Conservation (phyloP, 768 basidiomycete species). For the Termitomyces sp. region DNA sequence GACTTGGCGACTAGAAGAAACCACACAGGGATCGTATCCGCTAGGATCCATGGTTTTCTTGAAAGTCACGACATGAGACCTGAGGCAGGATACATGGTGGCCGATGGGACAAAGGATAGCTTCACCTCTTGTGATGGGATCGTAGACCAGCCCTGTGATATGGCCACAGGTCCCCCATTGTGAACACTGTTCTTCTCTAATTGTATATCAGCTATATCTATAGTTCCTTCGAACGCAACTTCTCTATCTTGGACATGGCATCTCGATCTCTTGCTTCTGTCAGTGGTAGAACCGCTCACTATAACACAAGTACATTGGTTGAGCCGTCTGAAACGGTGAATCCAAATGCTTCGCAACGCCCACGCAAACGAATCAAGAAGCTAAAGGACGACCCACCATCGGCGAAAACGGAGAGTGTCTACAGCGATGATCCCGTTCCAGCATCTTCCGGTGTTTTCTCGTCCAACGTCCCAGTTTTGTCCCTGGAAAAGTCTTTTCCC, state of each 20-base stretch:
- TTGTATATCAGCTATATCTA: not conserved
- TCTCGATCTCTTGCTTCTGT: conserved; percentile 8
- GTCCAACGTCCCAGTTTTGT: conserved; percentile 16
- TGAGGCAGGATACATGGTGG: not conserved
- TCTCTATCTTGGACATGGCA: not conserved
- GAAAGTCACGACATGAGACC: not conserved
- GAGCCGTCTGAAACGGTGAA: not conserved
- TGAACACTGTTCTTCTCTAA: not conserved
- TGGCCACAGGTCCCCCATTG: not conserved
- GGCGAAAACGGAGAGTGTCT: conserved; percentile 18
- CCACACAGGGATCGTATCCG: not conserved
- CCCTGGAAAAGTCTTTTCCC: conserved; percentile 30
- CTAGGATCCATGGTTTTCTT: not conserved
- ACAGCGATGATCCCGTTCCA: conserved; percentile 21
- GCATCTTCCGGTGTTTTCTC: conserved; percentile 15
- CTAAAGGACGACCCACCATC: conserved; percentile 4
- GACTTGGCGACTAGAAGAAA: not conserved
- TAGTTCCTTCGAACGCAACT: not conserved
- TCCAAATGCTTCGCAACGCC: not conserved
- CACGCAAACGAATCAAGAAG: conserved; percentile 8
- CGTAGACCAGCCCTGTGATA: not conserved
- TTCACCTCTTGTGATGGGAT: not conserved
- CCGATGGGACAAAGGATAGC: not conserved
- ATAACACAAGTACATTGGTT: not conserved
- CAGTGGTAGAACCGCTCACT: conserved; percentile 1